A percentile compares a stretch with the other conserved stretches of the same genome.
These are phyloP conservation scores for Claviceps maximensis DNA, from an alignment of 2,329 filamentous ascomycete genomes.

Conservation along the genomic window DNA sequence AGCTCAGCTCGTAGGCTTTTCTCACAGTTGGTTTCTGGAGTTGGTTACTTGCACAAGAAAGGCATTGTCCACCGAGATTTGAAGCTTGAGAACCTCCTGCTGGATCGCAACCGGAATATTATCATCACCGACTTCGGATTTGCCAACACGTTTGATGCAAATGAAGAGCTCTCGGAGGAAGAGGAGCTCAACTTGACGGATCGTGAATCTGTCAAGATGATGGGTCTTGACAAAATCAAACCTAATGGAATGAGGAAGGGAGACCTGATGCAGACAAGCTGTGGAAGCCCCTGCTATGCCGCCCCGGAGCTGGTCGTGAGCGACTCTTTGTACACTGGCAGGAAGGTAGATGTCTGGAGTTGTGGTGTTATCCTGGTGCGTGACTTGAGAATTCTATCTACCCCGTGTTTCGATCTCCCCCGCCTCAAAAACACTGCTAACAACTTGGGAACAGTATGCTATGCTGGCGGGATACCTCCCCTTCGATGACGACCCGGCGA, in stretches of 20 bases:
- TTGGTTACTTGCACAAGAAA: conserved; percentile 96
- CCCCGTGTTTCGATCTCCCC: background rate
- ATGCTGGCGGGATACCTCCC: conserved; percentile 97
- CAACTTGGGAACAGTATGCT: conserved; percentile 58
- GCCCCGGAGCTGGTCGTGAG: conserved; percentile 95
- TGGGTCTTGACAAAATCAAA: conserved; percentile 71
- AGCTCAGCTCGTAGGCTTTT: conserved; percentile 81
- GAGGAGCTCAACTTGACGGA: conserved; percentile 80
- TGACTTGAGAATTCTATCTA: conserved; percentile 9
- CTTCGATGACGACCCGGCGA: conserved; percentile 95
- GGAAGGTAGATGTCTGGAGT: conserved; percentile 98
- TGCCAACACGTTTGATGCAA: conserved; percentile 88
- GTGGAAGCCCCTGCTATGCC: conserved; percentile 94
- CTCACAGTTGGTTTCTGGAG: conserved; percentile 88
- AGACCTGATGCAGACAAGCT: conserved; percentile 98
- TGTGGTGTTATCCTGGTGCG: conserved; percentile 95
- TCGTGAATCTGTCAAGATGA: conserved; percentile 74
- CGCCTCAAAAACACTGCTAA: background rate
- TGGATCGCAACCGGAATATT: conserved; percentile 95
- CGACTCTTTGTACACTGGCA: conserved; percentile 90
- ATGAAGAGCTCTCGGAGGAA: conserved; percentile 78
- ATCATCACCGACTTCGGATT: conserved; percentile 99
- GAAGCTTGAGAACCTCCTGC: conserved; percentile 87
- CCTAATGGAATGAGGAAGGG: conserved; percentile 67
- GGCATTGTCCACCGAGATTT: conserved; percentile 95